Evolutionary conservation across 139 green algal genomes (phyloP).

Genomic region (Haematococcus lacustris): DNA sequence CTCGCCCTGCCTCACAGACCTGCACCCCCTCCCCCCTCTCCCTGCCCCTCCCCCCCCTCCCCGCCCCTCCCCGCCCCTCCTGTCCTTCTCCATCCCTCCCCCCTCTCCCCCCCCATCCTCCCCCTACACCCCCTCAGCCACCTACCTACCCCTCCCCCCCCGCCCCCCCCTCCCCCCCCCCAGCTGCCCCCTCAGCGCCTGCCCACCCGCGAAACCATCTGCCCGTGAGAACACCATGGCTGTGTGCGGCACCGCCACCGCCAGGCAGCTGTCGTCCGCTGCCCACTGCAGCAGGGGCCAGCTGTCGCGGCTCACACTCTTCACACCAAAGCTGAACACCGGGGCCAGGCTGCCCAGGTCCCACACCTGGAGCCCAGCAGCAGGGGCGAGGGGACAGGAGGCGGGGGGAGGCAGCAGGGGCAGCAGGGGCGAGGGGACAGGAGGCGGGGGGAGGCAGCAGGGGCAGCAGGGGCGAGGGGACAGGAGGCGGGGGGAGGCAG

Average conservation of each 20-base stretch:
- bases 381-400: background rate
- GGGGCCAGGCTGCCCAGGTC: slow-evolving; percentile 23
- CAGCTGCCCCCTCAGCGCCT: background rate
- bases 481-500: background rate
- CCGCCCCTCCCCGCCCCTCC: too few species aligned
- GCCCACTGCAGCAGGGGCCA: slow-evolving; percentile 78
- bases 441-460: background rate
- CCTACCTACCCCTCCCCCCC: background rate
- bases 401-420: background rate
- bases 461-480: background rate
- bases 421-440: background rate
- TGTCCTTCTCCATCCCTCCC: too few species aligned
- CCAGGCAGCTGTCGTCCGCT: slow-evolving; percentile 52
- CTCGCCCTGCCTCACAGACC: too few species aligned
- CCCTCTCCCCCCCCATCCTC: too few species aligned
- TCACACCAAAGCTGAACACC: slow-evolving; percentile 51
- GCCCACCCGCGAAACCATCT: slow-evolving; percentile 46
- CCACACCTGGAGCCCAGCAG: slow-evolving; percentile 47
- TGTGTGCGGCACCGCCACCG: slow-evolving; percentile 75
- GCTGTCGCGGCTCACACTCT: slow-evolving; percentile 41
- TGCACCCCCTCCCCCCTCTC: too few species aligned
- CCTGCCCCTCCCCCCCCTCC: too few species aligned
- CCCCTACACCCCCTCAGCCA: background rate
- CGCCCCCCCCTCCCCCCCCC: background rate
- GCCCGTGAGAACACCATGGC: slow-evolving; percentile 71